phyloP scores from a whole-genome alignment of 768 basidiomycete species.

The Mycena vitilis region DNA sequence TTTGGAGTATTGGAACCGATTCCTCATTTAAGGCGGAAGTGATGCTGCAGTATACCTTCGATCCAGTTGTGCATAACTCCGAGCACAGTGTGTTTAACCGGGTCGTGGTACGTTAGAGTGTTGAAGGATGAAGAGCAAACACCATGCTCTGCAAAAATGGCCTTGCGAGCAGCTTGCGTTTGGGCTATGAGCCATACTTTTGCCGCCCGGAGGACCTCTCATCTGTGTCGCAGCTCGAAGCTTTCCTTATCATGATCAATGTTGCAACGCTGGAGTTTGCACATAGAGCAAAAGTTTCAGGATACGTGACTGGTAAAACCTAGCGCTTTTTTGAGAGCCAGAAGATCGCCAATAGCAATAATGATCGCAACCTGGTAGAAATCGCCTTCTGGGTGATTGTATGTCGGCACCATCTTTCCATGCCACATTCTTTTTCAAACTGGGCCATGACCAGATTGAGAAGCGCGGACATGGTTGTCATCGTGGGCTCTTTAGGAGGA shows the following conservation, averaged over 20 bases:
- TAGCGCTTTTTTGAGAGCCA: conserved; percentile 31
- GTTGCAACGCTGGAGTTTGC: conserved; percentile 19
- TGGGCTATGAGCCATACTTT: conserved; percentile 28
- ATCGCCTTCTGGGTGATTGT: conserved; percentile 29
- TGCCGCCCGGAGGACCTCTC: conserved; percentile 14
- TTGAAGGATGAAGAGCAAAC: background rate
- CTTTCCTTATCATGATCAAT: conserved; percentile 26
- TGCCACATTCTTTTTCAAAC: conserved; percentile 23
- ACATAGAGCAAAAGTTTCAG: conserved; percentile 37
- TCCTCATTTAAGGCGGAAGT: conserved; percentile 31
- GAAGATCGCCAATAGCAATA: conserved; percentile 31
- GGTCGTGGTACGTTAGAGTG: background rate
- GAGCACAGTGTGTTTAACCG: background rate
- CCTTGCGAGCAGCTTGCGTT: background rate
- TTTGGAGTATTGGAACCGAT: conserved; percentile 14
- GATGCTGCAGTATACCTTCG: conserved; percentile 30
- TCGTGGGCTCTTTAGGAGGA: conserved; percentile 30
- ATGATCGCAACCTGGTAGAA: conserved; percentile 29
- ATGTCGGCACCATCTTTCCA: conserved; percentile 25
- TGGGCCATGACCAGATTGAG: conserved; percentile 9
- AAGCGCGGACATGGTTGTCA: conserved; percentile 22
- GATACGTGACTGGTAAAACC: conserved; percentile 30
- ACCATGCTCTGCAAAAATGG: background rate
- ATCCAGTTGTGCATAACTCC: conserved; percentile 3
- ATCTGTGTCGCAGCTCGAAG: background rate